Conservation (phyloP, 306 rosid species). For the Sphenostylis stenocarpa region DNA sequence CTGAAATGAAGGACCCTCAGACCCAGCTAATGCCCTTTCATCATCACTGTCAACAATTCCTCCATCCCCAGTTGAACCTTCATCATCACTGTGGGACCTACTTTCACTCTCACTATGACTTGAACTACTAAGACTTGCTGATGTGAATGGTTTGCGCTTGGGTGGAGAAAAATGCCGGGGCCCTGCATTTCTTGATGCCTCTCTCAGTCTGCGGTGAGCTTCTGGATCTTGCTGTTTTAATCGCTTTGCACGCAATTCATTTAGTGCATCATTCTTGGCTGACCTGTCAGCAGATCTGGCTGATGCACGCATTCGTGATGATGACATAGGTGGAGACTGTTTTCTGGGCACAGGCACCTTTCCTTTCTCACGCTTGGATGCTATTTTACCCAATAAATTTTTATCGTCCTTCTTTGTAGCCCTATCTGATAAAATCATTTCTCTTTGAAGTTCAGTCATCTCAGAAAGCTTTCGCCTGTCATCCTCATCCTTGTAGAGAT, state of each 20-base stretch:
- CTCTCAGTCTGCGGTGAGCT: conserved; percentile 68
- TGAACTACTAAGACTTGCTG: conserved; percentile 73
- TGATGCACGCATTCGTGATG: conserved; percentile 78
- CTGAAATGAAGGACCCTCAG: conserved; percentile 61
- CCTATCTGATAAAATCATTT: conserved; percentile 84
- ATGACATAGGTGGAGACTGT: conserved; percentile 68
- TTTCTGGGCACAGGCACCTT: conserved; percentile 58
- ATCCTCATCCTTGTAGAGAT: conserved; percentile 84
- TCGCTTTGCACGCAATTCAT: conserved; percentile 85
- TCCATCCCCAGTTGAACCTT: conserved; percentile 84
- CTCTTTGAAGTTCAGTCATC: conserved; percentile 92
- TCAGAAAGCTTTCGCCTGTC: conserved; percentile 76
- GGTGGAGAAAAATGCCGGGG: conserved; percentile 58
- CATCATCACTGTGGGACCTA: conserved; percentile 80
- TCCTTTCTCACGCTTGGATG: conserved; percentile 77
- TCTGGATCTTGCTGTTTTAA: conserved; percentile 92
- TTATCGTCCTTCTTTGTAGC: conserved; percentile 81
- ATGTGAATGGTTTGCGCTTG: conserved; percentile 55
- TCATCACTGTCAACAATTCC: conserved; percentile 84
- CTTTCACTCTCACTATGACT: conserved; percentile 90
- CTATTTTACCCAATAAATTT: conserved; percentile 69
- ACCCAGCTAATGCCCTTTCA: conserved; percentile 55
- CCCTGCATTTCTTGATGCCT: conserved; percentile 63
- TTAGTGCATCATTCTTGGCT: conserved; percentile 85
- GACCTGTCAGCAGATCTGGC: conserved; percentile 84